A percentile compares a stretch with the other conserved stretches of the same genome.
phyloP scores from a whole-genome alignment of 257 asterid species.

The Solanum lycopersicoides region DNA sequence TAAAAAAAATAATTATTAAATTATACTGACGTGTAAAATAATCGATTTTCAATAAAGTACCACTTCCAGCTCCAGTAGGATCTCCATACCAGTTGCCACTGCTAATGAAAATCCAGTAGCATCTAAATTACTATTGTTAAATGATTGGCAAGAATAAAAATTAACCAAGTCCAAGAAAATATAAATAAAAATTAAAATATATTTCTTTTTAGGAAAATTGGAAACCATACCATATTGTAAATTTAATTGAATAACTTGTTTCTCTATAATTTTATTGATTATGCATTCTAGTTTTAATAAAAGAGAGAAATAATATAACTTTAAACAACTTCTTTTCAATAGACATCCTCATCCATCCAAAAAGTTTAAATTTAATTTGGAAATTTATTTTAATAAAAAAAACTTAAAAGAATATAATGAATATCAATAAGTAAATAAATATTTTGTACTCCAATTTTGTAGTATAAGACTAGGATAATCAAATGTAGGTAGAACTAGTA shows the following conservation, averaged over 20 bases:
- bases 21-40: neutral
- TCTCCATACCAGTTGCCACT: constrained; percentile 1
- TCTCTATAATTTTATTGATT: neutral
- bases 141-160: neutral
- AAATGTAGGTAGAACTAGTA: neutral
- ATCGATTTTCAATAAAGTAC: neutral
- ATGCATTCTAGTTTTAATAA: neutral
- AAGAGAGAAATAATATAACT: neutral
- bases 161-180: neutral
- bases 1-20: neutral
- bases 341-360: neutral
- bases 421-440: neutral
- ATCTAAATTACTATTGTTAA: neutral
- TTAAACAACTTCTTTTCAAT: neutral
- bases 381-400: neutral
- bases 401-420: neutral
- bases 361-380: neutral
- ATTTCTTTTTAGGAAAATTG: neutral
- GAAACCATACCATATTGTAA: neutral
- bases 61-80: neutral
- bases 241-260: neutral
- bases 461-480: neutral
- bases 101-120: neutral
- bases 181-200: neutral
- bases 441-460: neutral